Base-by-base conservation (phyloP, 257 asterid genomes). In the Echium plantagineum region DNA sequence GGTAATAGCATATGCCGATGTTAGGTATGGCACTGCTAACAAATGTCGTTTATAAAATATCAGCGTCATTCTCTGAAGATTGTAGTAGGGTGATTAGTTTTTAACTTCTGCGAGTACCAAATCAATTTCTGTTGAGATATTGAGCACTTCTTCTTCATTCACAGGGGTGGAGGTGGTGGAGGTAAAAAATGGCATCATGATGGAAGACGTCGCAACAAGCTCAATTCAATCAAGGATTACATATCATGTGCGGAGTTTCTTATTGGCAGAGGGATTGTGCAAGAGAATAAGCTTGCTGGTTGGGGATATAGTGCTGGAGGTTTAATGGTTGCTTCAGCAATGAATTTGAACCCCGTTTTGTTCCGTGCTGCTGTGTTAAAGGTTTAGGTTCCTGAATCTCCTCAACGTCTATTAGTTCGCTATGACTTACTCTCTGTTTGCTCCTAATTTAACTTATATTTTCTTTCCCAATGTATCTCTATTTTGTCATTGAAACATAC, bases 271-370 rank as follows among this genome's bases (percentile, higher is more conserved):
- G 76, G 68, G 69, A 68, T 93, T 28, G 96, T 89, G 63, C 80
- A 80, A 74, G 94, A 78, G 58, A 77, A 75, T 67, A 89, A 81
- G 80, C 84, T 93, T 66, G 95, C 94, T 68, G 98, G 94, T 62
- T 83, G 97, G 95, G 98, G 98, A 74, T 84, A 85, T 74, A 93
- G 98, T 77, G 97, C 97, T 60, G 97, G 98, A 64, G 97, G 98
- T 55, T 74, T 84, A 60, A 66, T 93, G 74, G 94, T 89, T 73
- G 97, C 98, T 75, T 87, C 94, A 38, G 98, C 97, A 19, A 83
- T 93, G 51, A 86, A 93, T 73, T 71, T 63, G 35, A 65, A 74
- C 72, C 98, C 97, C 57, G 77, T 79, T 73, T 70, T 93, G 73
- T 84, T 93, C 69, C 91, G 91, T 64, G 95, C 94, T 59, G 97